These are phyloP conservation scores for Millerago galiae DNA, from an alignment of 805 yeast species.

Conservation along the genomic window DNA sequence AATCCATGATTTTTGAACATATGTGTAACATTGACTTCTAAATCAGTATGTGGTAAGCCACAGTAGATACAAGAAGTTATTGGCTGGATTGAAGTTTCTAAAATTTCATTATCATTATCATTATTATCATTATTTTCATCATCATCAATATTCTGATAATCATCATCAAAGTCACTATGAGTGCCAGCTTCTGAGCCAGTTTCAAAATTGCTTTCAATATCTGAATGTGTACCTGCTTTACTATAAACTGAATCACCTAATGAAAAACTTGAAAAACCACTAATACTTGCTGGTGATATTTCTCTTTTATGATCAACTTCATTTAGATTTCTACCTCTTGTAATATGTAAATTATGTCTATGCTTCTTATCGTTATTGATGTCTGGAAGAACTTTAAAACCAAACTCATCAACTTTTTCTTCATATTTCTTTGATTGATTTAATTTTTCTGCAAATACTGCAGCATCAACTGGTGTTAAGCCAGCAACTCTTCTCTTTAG, in stretches of 20 bases:
- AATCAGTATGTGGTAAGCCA: conserved; percentile 43
- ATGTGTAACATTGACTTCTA: conserved; percentile 61
- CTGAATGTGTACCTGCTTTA: conserved; percentile 28
- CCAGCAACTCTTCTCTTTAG: conserved; percentile 88
- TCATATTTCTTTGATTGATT: conserved; percentile 29
- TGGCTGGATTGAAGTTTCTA: conserved; percentile 29
- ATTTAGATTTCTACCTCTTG: conserved; percentile 24
- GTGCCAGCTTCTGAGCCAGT: conserved; percentile 47
- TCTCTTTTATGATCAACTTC: conserved; percentile 25
- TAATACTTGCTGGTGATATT: conserved; percentile 46
- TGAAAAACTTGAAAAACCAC: conserved; percentile 52
- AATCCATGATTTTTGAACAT: conserved; percentile 80
- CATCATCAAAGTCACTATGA: conserved; percentile 30
- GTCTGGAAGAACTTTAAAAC: conserved; percentile 30
- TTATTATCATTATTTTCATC: conserved; percentile 17
- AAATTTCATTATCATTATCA: conserved; percentile 13
- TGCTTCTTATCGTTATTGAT: neutral
- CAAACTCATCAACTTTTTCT: conserved; percentile 33
- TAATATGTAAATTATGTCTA: conserved; percentile 10
- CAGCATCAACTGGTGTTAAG: conserved; percentile 66
- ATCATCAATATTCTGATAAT: conserved; percentile 10
- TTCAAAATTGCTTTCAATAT: conserved; percentile 31
- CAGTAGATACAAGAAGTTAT: conserved; percentile 51
- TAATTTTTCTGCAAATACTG: conserved; percentile 33
- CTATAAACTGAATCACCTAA: conserved; percentile 39